These are phyloP conservation scores for Malus asiatica DNA, from an alignment of 306 rosid genomes.

Conservation along the genomic window DNA sequence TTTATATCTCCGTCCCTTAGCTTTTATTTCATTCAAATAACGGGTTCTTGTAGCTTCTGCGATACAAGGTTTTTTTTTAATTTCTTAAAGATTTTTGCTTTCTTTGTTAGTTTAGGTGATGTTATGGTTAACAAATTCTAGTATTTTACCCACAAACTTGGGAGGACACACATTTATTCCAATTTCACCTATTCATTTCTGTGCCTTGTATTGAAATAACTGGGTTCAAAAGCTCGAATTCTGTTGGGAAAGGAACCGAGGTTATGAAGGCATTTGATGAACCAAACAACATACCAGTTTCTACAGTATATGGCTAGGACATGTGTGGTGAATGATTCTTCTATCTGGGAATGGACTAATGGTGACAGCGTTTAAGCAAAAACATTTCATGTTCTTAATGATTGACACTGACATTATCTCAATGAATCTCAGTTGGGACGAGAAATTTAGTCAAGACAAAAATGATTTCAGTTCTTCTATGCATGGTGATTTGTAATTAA, in stretches of 20 bases:
- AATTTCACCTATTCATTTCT: not conserved
- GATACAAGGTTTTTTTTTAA: too few relatives aligned
- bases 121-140: not conserved
- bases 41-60: too few relatives aligned
- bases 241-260: not conserved
- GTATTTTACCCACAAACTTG: not conserved
- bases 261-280: not conserved
- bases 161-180: not conserved
- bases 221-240: not conserved
- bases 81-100: not conserved
- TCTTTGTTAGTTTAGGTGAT: not conserved
- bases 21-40: too few relatives aligned
- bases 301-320: not conserved
- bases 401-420: not conserved
- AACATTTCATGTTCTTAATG: not conserved
- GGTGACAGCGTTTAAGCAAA: not conserved
- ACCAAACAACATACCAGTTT: not conserved
- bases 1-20: too few relatives aligned
- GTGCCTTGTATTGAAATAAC: not conserved
- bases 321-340: not conserved
- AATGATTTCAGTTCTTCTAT: not conserved
- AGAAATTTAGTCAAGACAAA: not conserved
- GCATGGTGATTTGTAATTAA: not conserved
- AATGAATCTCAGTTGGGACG: not conserved
- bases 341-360: not conserved